Conservation (phyloP, 257 asterid species). For the Fraxinus pennsylvanica region DNA sequence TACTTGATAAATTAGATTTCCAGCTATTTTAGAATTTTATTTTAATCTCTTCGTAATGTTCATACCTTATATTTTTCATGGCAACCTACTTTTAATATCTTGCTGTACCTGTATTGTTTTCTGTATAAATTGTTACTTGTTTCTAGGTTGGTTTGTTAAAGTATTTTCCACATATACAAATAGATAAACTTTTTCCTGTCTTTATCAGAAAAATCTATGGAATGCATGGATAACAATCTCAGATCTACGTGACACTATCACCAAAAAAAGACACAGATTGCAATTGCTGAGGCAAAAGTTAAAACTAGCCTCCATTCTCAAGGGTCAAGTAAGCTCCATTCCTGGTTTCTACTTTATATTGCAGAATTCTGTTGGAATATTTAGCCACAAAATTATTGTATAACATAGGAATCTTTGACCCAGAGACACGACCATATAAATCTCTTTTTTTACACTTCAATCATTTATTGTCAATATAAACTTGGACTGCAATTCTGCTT, state of each 20-base stretch:
- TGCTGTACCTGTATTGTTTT: constrained; percentile 2
- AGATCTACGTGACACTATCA: constrained; percentile 81
- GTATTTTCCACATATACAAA: constrained; percentile 1
- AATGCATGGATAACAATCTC: constrained; percentile 83
- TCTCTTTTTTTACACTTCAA: background rate
- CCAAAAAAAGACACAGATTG: constrained; percentile 86
- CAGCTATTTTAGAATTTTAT: background rate
- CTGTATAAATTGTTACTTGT: background rate
- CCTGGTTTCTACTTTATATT: constrained; percentile 16
- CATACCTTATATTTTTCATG: constrained; percentile 13
- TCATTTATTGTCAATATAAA: background rate
- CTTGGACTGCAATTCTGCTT: background rate
- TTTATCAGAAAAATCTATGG: constrained; percentile 35
- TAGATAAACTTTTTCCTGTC: constrained; percentile 18
- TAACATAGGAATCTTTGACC: background rate
- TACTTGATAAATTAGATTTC: background rate
- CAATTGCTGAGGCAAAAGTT: constrained; percentile 89
- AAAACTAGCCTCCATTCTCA: constrained; percentile 89
- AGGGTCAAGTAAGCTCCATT: constrained; percentile 68
- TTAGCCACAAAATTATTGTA: background rate
- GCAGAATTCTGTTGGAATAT: background rate
- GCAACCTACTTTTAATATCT: background rate
- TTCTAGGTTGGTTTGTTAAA: background rate
- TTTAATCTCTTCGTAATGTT: background rate
- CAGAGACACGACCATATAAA: background rate